Evolutionary conservation across 257 asterid species (phyloP), one percentile per base, ranked within the genome.

Genomic region (Marsdenia floribunda): DNA sequence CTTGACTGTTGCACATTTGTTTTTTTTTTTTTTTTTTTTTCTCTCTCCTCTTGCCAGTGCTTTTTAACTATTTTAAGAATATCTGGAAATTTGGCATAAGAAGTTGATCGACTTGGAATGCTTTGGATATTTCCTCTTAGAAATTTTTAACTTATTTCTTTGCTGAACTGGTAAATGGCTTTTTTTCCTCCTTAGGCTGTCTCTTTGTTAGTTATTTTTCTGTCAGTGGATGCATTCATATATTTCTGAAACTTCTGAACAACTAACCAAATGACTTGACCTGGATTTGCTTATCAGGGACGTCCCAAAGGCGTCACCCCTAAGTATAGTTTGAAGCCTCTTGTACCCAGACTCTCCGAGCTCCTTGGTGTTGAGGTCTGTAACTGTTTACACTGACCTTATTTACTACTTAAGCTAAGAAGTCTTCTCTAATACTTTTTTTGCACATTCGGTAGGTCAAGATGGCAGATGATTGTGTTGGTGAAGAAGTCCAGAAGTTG

Each of bases 221-320:
- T 73, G 22, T 44, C 9, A 6, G 44, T 46, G 19, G 6, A 5
- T 14, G 22, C 44, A n/a, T 60, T 64, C 26, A 26, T 33, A 33
- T 21, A 38, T 13, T 24, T 21, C 2, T 11, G 9, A 37, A 29
- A 26, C 53, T 59, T 63, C 15, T 42, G 65, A 21, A 22, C 49
- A 38, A 35, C n/a, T 75, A 0, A 26, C 21, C 59, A 74, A 73
- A 24, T 60, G 49, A 64, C 53, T 16, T 49, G 38, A 40, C 29
- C 29, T 47, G 64, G 10, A 40, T 73, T 49, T 69, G 69, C 57
- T 73, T 80, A 76, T 75, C 88, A 92, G 97, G 97, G 96, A 42
- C 92, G 96, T 54, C 97, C 97, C 13, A 92, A 90, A 81, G 97
- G 97, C 24, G 96, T 90, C 76, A 90, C 96, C 12, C 97, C 97